Evolutionary conservation across 2,329 filamentous ascomycete genomes (phyloP).

Genomic region (Simplicillium aogashimaense): DNA sequence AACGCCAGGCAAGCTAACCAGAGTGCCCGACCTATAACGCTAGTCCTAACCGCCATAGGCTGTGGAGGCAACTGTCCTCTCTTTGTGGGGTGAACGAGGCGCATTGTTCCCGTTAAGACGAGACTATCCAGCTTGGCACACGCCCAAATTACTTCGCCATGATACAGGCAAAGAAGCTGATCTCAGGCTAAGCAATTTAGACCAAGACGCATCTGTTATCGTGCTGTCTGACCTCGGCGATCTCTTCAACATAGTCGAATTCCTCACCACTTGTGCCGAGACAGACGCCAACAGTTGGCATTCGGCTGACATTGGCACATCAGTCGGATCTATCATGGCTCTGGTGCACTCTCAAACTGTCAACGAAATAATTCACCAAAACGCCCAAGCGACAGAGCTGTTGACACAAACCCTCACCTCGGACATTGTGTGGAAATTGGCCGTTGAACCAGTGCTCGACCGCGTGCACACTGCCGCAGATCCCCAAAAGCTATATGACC

Average conservation of each 20-base stretch:
- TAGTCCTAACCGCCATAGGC: not conserved
- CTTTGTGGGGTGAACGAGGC: slow-evolving; percentile 5
- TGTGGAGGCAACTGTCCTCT: slow-evolving; percentile 6
- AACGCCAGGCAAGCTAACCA: slow-evolving; percentile 10
- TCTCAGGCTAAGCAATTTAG: slow-evolving; percentile 3
- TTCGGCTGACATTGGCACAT: slow-evolving; percentile 4
- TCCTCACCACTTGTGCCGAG: slow-evolving; percentile 4
- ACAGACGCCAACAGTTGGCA: not conserved
- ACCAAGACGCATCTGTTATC: slow-evolving; percentile 7
- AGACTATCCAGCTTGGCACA: slow-evolving; percentile 3
- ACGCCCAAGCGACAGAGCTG: not conserved
- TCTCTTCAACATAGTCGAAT: slow-evolving; percentile 8
- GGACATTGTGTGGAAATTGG: slow-evolving; percentile 6
- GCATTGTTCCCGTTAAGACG: slow-evolving; percentile 2
- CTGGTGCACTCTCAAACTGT: slow-evolving; percentile 6
- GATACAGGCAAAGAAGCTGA: slow-evolving; percentile 6
- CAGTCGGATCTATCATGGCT: slow-evolving; percentile 7
- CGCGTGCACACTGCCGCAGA: slow-evolving; percentile 5
- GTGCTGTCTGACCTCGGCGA: slow-evolving; percentile 5
- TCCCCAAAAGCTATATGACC: slow-evolving; percentile 4
- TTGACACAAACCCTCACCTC: slow-evolving; percentile 6
- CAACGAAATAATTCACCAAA: not conserved
- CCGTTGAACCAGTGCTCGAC: slow-evolving; percentile 7
- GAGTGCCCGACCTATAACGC: no score
- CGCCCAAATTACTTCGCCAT: slow-evolving; percentile 7